Evolutionary conservation across 2,329 filamentous ascomycete genomes (phyloP), one percentile per base, ranked within the genome.

Genomic region (Fusarium marasasianum): DNA sequence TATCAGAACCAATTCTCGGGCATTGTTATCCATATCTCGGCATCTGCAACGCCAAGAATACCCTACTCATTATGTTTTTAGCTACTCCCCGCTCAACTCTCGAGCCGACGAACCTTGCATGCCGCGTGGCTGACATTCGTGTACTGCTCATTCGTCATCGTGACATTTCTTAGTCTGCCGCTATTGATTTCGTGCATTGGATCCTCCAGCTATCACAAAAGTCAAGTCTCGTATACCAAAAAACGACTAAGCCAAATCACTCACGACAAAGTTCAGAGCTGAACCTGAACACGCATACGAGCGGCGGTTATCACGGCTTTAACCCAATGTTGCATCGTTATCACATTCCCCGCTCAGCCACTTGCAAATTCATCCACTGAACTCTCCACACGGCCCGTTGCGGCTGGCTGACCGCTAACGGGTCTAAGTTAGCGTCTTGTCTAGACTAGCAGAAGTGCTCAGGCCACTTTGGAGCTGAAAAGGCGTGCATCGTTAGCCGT

Each of bases 291-390:
- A 44, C 11, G 38, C 40, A 44, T n/a, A 35, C 56, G 31, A 29
- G 35, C 17, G n/a, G 24, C 33, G 48, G 35, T 20, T 35, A 38
- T 51, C 22, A 45, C 35, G 35, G 45, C 35, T 29, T 38, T 53
- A 33, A 38, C 17, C 24, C 48, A 53, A n/a, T 53, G 11, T 20
- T 7, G 37, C 22, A 26, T 33, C 31, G 6, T 24, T 33, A 63
- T 56, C 29, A 63, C 50, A 57, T 67, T 67, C 61, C 41, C 63
- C 40, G n/a, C 43, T 29, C 18, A 54, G 45, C 58, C 47, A 35
- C 47, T 5, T 33, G 6, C 2, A 12, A 35, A 5, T 33, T 6
- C n/a, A 53, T 9, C 56, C 56, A 51, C 18, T 59, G 14, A 59
- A 37, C 33, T 29, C 33, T 24, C 17, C 24, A 24, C 24, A 51